These are phyloP conservation scores for Corynascus novoguineensis DNA, from an alignment of 495 filamentous ascomycete genomes.

Conservation along the genomic window DNA sequence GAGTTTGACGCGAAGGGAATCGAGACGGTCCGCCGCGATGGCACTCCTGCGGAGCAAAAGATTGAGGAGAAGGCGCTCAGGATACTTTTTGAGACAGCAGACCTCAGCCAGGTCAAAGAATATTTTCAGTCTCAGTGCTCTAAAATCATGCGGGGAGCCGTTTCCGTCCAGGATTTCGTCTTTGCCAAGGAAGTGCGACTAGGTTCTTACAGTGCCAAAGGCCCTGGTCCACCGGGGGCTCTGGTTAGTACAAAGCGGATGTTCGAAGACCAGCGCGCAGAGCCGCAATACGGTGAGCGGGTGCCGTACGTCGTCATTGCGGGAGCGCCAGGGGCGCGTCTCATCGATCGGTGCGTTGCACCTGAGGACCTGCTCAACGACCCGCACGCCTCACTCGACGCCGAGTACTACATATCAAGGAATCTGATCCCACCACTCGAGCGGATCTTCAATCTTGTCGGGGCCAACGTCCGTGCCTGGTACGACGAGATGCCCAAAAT, in stretches of 20 bases:
- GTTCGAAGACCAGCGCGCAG: slow-evolving; percentile 74
- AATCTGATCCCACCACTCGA: slow-evolving; percentile 93
- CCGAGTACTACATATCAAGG: slow-evolving; percentile 95
- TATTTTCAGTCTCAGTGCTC: slow-evolving; percentile 89
- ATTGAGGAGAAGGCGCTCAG: slow-evolving; percentile 89
- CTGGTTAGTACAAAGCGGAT: slow-evolving; percentile 79
- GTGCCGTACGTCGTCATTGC: slow-evolving; percentile 90
- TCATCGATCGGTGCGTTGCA: slow-evolving; percentile 85
- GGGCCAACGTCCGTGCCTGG: slow-evolving; percentile 86
- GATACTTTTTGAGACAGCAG: slow-evolving; percentile 80
- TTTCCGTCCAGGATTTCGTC: slow-evolving; percentile 93
- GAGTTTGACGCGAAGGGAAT: slow-evolving; percentile 98
- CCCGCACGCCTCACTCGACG: slow-evolving; percentile 75
- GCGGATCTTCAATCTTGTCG: slow-evolving; percentile 94
- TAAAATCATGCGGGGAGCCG: slow-evolving; percentile 85
- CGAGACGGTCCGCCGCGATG: slow-evolving; percentile 91
- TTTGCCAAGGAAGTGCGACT: slow-evolving; percentile 89
- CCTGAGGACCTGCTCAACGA: slow-evolving; percentile 77
- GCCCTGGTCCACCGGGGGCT: slow-evolving; percentile 74
- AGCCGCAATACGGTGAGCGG: slow-evolving; percentile 93
- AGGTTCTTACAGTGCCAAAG: slow-evolving; percentile 77
- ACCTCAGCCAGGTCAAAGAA: slow-evolving; percentile 81
- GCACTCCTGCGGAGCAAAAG: slow-evolving; percentile 92
- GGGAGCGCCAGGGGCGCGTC: slow-evolving; percentile 75
- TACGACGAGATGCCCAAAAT: slow-evolving; percentile 96